Percentiles rank a stretch among this genome's conserved stretches.
Evolutionary conservation across 2,329 filamentous ascomycete genomes (phyloP).

Genomic region (Ramichloridium luteum): DNA sequence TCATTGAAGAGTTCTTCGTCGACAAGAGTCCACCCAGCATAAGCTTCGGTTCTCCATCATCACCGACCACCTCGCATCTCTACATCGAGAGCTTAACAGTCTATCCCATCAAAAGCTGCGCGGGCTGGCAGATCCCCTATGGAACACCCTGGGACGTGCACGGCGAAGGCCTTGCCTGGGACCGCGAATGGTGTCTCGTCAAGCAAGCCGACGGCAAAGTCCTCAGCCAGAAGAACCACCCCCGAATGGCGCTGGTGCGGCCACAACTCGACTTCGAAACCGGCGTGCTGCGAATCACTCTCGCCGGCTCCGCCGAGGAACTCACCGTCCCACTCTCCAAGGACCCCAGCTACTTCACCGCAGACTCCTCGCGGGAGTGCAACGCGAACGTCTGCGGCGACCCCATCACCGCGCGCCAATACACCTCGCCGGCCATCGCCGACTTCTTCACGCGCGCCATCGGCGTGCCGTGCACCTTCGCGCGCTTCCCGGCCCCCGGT

Average conservation of each 20-base stretch:
- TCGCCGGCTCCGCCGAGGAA: conserved; percentile 25
- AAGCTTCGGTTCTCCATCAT: not conserved
- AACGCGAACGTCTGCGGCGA: conserved; percentile 75
- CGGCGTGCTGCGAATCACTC: conserved; percentile 51
- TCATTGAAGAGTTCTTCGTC: conserved; percentile 24
- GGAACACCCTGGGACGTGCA: conserved; percentile 61
- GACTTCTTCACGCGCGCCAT: conserved; percentile 66
- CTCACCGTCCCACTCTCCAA: conserved; percentile 50
- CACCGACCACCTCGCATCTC: conserved; percentile 3
- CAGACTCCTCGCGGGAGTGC: conserved; percentile 18
- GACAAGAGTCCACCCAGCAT: conserved; percentile 8
- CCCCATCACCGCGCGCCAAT: conserved; percentile 55
- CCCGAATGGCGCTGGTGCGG: conserved; percentile 72
- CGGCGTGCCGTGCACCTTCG: conserved; percentile 68
- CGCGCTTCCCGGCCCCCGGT: conserved; percentile 57
- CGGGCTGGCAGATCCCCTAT: conserved; percentile 57
- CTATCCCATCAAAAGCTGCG: conserved; percentile 93
- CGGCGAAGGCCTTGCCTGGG: conserved; percentile 78
- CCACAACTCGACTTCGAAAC: conserved; percentile 59
- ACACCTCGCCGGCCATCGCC: conserved; percentile 53
- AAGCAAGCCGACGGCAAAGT: conserved; percentile 75
- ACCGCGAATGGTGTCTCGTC: conserved; percentile 91
- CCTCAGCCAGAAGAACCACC: conserved; percentile 78
- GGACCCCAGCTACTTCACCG: conserved; percentile 47
- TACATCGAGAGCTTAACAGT: conserved; percentile 44